Evolutionary conservation across 2,329 filamentous ascomycete genomes (phyloP), one percentile per base, ranked within the genome.

Genomic region (Biscogniauxia mediterranea): DNA sequence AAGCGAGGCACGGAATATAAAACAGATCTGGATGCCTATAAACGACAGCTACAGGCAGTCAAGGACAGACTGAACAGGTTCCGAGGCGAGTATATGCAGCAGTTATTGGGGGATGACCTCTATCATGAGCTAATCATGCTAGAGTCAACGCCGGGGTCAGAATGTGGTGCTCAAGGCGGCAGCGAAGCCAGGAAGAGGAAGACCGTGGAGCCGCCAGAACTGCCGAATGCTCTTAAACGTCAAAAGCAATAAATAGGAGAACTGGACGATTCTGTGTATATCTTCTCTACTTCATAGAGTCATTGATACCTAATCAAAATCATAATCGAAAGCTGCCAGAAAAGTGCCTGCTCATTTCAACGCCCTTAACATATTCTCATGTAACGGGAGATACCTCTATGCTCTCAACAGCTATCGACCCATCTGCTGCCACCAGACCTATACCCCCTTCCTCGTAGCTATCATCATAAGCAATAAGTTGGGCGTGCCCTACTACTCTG

Each of bases 381-480:
- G 38, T 25, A 17, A 25, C 5, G 19, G 38, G 28, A 7, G 54
- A 32, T 32, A 69, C 23, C 49, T 64, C 54, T 26, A 70, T 64
- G 32, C 57, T 55, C 4, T 60, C 65, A 1, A 59, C 62, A 3
- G 62, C 62, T 7, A 66, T 52, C n/a, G 69, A 66, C 6, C 69
- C 70, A 55, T 66, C 65, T 1, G 59, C 61, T 1, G 64, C 64
- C 7, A 71, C 50, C 1, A 71, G 53, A 1, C 66, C 70, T 2
- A 70, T 54, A 1, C 69, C 70, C 1, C 70, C 70, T 6, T 62
- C 60, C 6, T 13, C 17, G 26, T 65, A 71, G 25, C 68, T 58
- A 2, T 25, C 11, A 50, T 72, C 69, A 1, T 46, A 25, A 2
- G 60, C 65, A n/a, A 20, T 21, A n/a, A 72, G 52, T 15, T 52